phyloP scores from a whole-genome alignment of 768 basidiomycete species.

The Amanita rimosa region DNA sequence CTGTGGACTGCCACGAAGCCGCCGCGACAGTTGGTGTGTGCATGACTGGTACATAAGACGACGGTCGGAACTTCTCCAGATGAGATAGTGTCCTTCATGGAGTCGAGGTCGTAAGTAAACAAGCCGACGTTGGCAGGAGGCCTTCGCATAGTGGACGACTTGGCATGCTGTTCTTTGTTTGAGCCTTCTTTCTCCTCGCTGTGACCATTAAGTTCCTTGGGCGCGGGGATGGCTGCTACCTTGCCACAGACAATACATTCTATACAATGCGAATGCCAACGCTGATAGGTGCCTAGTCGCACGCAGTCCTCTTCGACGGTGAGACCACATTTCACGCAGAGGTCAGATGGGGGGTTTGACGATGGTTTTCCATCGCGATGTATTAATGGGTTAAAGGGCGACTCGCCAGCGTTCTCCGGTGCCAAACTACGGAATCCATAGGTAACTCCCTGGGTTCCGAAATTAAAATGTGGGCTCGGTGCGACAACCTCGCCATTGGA shows the following conservation, averaged over 20 bases:
- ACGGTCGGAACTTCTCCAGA: constrained; percentile 66
- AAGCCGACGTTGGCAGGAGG: constrained; percentile 71
- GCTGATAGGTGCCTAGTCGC: constrained; percentile 87
- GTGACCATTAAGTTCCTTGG: constrained; percentile 39
- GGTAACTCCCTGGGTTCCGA: constrained; percentile 77
- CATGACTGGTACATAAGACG: constrained; percentile 74
- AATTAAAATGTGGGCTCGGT: constrained; percentile 36
- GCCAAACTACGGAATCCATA: constrained; percentile 92
- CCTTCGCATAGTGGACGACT: constrained; percentile 53
- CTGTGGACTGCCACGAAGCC: constrained; percentile 91
- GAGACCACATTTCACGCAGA: constrained; percentile 78
- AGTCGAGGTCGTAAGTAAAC: constrained; percentile 71
- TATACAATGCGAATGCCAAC: constrained; percentile 96
- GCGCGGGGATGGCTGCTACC: constrained; percentile 48
- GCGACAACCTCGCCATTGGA: constrained; percentile 52
- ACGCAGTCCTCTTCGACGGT: constrained; percentile 98
- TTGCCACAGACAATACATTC: constrained; percentile 76
- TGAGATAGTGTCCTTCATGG: constrained; percentile 52
- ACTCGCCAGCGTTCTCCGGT: constrained; percentile 84
- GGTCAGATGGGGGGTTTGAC: constrained; percentile 77
- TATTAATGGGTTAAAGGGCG: constrained; percentile 47
- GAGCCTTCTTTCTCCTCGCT: constrained; percentile 35
- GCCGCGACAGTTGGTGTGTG: constrained; percentile 46
- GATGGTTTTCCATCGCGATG: constrained; percentile 40
- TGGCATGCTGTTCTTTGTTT: constrained; percentile 36